phyloP scores from a whole-genome alignment of 768 basidiomycete species.

The Leucosporidium scottii region DNA sequence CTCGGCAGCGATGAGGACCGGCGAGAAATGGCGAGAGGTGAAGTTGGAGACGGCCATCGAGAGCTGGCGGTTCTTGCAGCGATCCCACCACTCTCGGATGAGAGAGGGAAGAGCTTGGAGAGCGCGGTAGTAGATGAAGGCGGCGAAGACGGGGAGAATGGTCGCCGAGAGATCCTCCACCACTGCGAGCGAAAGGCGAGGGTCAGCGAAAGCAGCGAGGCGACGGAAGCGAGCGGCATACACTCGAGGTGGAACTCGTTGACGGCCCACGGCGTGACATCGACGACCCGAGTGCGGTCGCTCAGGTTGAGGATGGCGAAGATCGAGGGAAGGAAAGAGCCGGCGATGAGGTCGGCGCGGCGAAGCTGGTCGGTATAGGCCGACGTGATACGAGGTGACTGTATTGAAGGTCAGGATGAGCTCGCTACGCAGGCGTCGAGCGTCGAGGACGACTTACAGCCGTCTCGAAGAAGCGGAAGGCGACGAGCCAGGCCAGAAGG shows the following conservation, averaged over 20 bases:
- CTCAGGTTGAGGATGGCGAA: conserved; percentile 58
- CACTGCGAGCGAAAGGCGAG: background rate
- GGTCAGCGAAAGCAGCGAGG: background rate
- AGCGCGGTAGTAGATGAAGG: conserved; percentile 82
- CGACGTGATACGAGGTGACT: conserved; percentile 83
- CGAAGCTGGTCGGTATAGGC: conserved; percentile 81
- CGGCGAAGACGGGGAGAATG: conserved; percentile 60
- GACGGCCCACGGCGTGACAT: conserved; percentile 75
- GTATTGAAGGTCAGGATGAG: background rate
- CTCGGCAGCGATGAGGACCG: conserved; percentile 75
- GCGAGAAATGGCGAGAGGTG: conserved; percentile 79
- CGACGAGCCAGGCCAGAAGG: conserved; percentile 24
- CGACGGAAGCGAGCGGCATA: conserved; percentile 42
- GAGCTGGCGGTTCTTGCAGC: conserved; percentile 82
- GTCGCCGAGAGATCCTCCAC: conserved; percentile 56
- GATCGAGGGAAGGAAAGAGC: conserved; percentile 63
- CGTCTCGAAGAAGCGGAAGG: conserved; percentile 22
- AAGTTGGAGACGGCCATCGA: conserved; percentile 66
- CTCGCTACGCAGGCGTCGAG: background rate
- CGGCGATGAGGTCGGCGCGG: conserved; percentile 57
- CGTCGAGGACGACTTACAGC: background rate
- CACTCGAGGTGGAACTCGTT: conserved; percentile 73
- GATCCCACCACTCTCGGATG: conserved; percentile 74
- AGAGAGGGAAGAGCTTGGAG: conserved; percentile 76
- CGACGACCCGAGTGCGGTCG: conserved; percentile 64